These are phyloP conservation scores for Hypoxylon sp. DNA, from an alignment of 2,329 filamentous ascomycete genomes.

Conservation along the genomic window DNA sequence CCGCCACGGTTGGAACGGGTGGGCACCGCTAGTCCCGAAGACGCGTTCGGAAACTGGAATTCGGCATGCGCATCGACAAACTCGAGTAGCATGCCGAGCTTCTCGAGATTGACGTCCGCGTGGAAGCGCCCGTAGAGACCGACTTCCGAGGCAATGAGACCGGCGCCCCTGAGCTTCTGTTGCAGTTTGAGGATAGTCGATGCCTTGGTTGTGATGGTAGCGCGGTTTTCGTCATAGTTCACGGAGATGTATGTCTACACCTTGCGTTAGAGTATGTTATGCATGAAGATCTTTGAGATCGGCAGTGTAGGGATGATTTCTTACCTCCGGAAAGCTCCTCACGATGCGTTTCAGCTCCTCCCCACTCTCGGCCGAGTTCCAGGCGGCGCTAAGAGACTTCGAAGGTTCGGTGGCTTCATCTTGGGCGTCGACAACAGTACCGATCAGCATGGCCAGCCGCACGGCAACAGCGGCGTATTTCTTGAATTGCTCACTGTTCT, in stretches of 20 bases:
- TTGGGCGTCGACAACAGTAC: conserved; percentile 55
- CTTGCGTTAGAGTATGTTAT: conserved; percentile 10
- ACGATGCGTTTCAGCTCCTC: conserved; percentile 39
- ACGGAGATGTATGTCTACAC: conserved; percentile 48
- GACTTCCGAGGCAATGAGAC: conserved; percentile 50
- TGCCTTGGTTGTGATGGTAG: conserved; percentile 53
- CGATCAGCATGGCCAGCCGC: conserved; percentile 56
- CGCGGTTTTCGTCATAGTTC: conserved; percentile 55
- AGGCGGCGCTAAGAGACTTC: conserved; percentile 47
- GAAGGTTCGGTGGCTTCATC: conserved; percentile 44
- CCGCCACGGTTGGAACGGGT: conserved; percentile 43
- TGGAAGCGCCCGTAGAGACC: conserved; percentile 54
- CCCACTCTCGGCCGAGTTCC: conserved; percentile 37
- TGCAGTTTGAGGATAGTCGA: conserved; percentile 37
- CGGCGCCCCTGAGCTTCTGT: conserved; percentile 46
- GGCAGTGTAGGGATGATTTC: conserved; percentile 8
- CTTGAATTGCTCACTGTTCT: conserved; percentile 48
- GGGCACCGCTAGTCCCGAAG: conserved; percentile 47
- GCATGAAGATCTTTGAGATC: neutral
- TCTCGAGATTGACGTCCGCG: conserved; percentile 32
- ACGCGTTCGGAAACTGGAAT: conserved; percentile 54
- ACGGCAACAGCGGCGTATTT: conserved; percentile 56
- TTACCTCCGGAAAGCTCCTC: conserved; percentile 35
- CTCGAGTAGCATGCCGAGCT: conserved; percentile 41
- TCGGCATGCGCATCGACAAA: conserved; percentile 48